Evolutionary conservation across 805 yeast genomes (phyloP).

Genomic region (Martiniozyma abietophila): DNA sequence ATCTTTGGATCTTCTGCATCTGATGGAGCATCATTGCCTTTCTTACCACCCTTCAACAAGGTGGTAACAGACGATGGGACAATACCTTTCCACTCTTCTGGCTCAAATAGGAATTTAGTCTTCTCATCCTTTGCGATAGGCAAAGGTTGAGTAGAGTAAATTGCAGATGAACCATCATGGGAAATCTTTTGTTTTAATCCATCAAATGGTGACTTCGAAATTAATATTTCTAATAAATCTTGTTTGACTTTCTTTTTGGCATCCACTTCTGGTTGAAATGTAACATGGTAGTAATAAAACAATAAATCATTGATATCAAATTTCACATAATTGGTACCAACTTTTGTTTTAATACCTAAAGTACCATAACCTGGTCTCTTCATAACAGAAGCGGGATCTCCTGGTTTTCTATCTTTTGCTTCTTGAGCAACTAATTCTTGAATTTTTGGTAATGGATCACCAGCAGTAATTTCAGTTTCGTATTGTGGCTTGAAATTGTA

Average conservation of each 20-base stretch:
- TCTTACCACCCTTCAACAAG: constrained; percentile 6
- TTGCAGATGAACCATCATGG: constrained; percentile 17
- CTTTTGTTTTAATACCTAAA: constrained; percentile 16
- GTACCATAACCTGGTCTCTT: constrained; percentile 21
- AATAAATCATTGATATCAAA: constrained; percentile 13
- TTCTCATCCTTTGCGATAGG: constrained; percentile 16
- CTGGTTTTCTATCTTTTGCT: constrained; percentile 9
- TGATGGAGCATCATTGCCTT: constrained; percentile 2
- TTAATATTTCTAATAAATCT: constrained; percentile 15
- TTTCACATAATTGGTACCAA: constrained; percentile 18
- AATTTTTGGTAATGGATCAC: constrained; percentile 13
- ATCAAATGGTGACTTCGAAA: constrained; percentile 14
- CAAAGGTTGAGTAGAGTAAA: constrained; percentile 16
- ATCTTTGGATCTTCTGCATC: constrained; percentile 9
- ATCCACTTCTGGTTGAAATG: constrained; percentile 16
- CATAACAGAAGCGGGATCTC: constrained; percentile 10
- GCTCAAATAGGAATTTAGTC: constrained; percentile 13
- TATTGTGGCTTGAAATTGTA: constrained; percentile 15
- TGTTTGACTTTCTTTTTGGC: constrained; percentile 15
- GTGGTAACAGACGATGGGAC: constrained; percentile 14
- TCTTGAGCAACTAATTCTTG: constrained; percentile 9
- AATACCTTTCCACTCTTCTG: constrained; percentile 15
- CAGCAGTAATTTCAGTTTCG: constrained; percentile 10
- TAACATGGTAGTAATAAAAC: constrained; percentile 17
- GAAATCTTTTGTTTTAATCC: constrained; percentile 13